Percentiles rank a stretch among this genome's conserved stretches.
Evolutionary conservation across 108 stramenopile species (phyloP).

Genomic region (Seminavis robusta): DNA sequence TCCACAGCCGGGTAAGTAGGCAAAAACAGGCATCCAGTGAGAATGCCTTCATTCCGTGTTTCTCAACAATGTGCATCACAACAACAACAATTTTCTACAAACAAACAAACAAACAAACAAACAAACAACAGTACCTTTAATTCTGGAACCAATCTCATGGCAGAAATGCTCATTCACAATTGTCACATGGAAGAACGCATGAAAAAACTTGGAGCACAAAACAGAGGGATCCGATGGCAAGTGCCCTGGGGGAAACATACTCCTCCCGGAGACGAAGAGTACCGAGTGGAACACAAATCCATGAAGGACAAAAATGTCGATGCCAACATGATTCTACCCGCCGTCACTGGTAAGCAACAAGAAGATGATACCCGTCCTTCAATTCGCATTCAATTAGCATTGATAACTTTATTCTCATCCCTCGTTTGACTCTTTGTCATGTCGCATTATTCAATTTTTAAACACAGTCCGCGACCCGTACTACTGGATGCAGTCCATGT

Average conservation of each 20-base stretch:
- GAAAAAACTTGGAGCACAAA: constrained; percentile 27
- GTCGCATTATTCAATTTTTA: constrained; percentile 7
- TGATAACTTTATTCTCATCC: neutral
- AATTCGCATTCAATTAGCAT: neutral
- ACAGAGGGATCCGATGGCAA: constrained; percentile 55
- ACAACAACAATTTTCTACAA: too few species aligned
- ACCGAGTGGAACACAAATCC: constrained; percentile 37
- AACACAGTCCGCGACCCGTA: constrained; percentile 50
- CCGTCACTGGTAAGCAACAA: too few species aligned
- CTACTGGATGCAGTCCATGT: constrained; percentile 80
- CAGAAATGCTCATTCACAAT: constrained; percentile 56
- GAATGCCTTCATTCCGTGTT: too few species aligned
- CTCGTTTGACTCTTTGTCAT: neutral
- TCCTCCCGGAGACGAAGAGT: constrained; percentile 51
- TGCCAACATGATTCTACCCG: constrained; percentile 34
- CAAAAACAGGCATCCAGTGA: too few species aligned
- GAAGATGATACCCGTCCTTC: too few species aligned
- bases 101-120: constrained; percentile 30
- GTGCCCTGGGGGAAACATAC: constrained; percentile 86
- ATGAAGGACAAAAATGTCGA: constrained; percentile 30
- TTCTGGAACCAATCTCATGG: constrained; percentile 77
- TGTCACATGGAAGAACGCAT: constrained; percentile 43
- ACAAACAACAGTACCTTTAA: constrained; percentile 58
- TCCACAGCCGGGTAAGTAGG: too few species aligned
- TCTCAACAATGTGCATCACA: too few species aligned